Evolutionary conservation across 768 basidiomycete species (phyloP).

Genomic region (Chalciporus sphaerocephalus): DNA sequence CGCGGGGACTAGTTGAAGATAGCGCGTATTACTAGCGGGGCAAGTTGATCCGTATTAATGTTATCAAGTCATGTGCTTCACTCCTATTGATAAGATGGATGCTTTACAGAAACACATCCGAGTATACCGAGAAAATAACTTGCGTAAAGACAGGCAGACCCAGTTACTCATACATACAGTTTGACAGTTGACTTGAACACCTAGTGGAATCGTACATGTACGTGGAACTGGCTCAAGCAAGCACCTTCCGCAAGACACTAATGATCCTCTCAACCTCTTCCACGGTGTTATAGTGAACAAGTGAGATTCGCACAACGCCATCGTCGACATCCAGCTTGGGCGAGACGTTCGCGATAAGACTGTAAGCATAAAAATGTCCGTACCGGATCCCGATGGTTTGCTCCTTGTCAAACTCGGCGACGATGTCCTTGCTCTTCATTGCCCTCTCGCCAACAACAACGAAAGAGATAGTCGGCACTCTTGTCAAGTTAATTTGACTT

Average conservation of each 20-base stretch:
- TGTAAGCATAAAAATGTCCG: conserved; percentile 77
- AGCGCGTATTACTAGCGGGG: too few relatives aligned
- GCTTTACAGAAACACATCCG: background rate
- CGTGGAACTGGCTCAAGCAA: conserved; percentile 27
- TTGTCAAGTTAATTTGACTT: conserved; percentile 36
- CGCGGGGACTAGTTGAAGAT: too few relatives aligned
- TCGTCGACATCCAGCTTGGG: conserved; percentile 60
- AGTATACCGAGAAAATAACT: background rate
- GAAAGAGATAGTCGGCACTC: conserved; percentile 71
- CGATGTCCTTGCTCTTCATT: conserved; percentile 59
- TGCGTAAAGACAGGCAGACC: background rate
- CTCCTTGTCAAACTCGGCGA: conserved; percentile 58
- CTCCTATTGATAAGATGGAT: background rate
- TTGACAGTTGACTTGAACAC: background rate
- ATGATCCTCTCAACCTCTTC: conserved; percentile 64
- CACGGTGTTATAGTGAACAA: conserved; percentile 78
- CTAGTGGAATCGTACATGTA: background rate
- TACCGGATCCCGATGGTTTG: conserved; percentile 69
- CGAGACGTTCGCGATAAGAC: conserved; percentile 46
- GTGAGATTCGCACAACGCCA: conserved; percentile 68
- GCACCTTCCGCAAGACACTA: conserved; percentile 46
- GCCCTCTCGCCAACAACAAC: conserved; percentile 57
- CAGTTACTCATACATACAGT: background rate
- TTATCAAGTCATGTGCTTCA: conserved; percentile 4
- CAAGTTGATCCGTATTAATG: background rate